Conservation (phyloP, 2,329 filamentous ascomycete species). For the Geosmithia putterillii region DNA sequence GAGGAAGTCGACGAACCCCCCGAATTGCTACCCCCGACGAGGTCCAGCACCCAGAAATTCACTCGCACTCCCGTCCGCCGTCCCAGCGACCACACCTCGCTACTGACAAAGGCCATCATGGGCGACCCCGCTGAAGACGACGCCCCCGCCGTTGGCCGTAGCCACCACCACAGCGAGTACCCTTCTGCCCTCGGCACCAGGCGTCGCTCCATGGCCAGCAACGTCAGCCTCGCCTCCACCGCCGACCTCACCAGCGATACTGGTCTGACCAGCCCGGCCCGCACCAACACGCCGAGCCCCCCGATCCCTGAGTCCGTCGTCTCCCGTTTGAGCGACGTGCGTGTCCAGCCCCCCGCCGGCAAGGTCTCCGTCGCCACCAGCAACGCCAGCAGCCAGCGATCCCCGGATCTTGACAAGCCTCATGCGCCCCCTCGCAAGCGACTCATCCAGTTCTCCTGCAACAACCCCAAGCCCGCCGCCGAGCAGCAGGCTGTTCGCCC, state of each 20-base stretch:
- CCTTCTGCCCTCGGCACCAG: slow-evolving; percentile 19
- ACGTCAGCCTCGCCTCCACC: slow-evolving; percentile 68
- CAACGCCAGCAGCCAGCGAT: neutral
- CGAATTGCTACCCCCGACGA: slow-evolving; percentile 34
- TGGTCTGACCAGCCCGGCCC: slow-evolving; percentile 78
- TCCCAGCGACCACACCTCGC: slow-evolving; percentile 55
- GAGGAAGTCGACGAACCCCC: slow-evolving; percentile 86
- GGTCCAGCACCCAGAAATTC: slow-evolving; percentile 25
- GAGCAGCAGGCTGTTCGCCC: slow-evolving; percentile 25
- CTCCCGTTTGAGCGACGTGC: slow-evolving; percentile 22
- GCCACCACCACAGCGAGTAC: slow-evolving; percentile 21
- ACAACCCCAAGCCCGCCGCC: slow-evolving; percentile 47
- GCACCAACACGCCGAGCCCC: slow-evolving; percentile 79
- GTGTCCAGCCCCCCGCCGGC: slow-evolving; percentile 8
- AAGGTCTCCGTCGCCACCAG: slow-evolving; percentile 9
- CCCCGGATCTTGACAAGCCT: neutral
- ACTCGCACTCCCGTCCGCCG: slow-evolving; percentile 33
- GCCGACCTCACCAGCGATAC: slow-evolving; percentile 93
- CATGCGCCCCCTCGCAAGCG: slow-evolving; percentile 49
- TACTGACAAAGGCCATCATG: slow-evolving; percentile 76
- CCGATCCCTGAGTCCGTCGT: slow-evolving; percentile 52
- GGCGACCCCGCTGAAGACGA: slow-evolving; percentile 47
- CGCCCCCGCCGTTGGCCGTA: too few relatives aligned
- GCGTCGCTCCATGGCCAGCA: slow-evolving; percentile 63
- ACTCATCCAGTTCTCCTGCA: slow-evolving; percentile 88